Evolutionary conservation across 1,284 basidiomycete species (phyloP), one percentile per base, ranked within the genome.

Genomic region (Acaromyces ingoldii): DNA sequence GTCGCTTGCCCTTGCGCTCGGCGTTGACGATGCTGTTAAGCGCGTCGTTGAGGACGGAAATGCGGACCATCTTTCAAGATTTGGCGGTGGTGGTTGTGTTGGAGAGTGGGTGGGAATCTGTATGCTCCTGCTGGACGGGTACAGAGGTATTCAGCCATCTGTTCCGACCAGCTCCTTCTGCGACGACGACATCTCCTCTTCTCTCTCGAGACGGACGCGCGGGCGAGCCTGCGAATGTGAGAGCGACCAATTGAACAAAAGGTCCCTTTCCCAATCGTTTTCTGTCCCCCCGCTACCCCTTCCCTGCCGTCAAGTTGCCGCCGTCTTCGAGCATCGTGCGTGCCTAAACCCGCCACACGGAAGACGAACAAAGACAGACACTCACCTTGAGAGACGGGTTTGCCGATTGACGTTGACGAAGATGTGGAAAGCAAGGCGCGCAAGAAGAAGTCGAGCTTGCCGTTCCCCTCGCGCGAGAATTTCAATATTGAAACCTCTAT

Each of bases 11-110:
- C 61, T 68, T 66, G 54, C 72, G 71, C 70, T 75, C 72, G 46
- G 72, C 72, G 59, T 75, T 75, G 61, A 75, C 72, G 58, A 75
- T 75, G 64, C 60, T 66, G 63, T 72, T 72, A 41, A 75, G 71
- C 57, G 69, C 69, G 65, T 75, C 72, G 66, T 72, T 74, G 28
- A 31, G 31, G 25, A 34, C 72, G 51, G 71, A 73, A 58, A 74
- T 63, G 57, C 72, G 62, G 58, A 71, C 70, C 71, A 74, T 72
- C n/a, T n/a, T n/a, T n/a, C n/a, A n/a, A n/a, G n/a, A 53, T 22
- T 70, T 65, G 57, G 57, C 62, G 57, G 61, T 62, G 56, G 58
- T 53, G 10, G 30, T 29, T 52, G 21, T 62, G 58, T 65, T 57
- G 31, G 42, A 50, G 49, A 22, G 48, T 38, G 25, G 44, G 34